Evolutionary conservation across 2,329 filamentous ascomycete genomes (phyloP).

Genomic region (Aaosphaeria pasadenensis): DNA sequence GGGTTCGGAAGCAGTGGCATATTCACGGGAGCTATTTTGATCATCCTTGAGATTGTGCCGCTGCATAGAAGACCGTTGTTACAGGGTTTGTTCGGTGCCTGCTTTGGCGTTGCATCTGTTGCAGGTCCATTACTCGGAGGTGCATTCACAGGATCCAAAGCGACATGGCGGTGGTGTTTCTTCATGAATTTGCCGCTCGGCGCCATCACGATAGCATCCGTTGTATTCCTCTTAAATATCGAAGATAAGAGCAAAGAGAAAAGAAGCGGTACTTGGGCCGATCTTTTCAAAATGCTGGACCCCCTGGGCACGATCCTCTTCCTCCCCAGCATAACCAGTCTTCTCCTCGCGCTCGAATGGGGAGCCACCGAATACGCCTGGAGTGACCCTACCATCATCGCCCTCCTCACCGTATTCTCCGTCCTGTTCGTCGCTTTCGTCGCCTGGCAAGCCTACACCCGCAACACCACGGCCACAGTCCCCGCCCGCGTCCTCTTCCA

Average conservation of each 20-base stretch:
- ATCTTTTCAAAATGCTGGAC: slow-evolving; percentile 41
- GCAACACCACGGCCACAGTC: slow-evolving; percentile 41
- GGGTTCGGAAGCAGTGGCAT: slow-evolving; percentile 30
- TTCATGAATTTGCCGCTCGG: slow-evolving; percentile 55
- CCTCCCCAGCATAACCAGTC: slow-evolving; percentile 43
- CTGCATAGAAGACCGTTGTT: slow-evolving; percentile 43
- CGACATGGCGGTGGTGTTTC: slow-evolving; percentile 47
- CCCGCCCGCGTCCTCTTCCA: slow-evolving; percentile 42
- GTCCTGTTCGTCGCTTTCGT: slow-evolving; percentile 39
- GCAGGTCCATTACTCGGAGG: slow-evolving; percentile 46
- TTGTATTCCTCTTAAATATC: slow-evolving; percentile 31
- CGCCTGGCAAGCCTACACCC: slow-evolving; percentile 35
- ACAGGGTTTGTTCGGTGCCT: slow-evolving; percentile 40
- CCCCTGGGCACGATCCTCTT: slow-evolving; percentile 40
- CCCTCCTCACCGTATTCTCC: slow-evolving; percentile 40
- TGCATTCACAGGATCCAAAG: slow-evolving; percentile 39
- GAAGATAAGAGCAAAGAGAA: slow-evolving; percentile 24
- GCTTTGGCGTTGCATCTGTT: slow-evolving; percentile 38
- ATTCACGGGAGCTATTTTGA: slow-evolving; percentile 31
- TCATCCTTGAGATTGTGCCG: slow-evolving; percentile 32
- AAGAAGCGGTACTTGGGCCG: slow-evolving; percentile 11
- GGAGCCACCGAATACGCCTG: slow-evolving; percentile 45
- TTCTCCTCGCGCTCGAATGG: slow-evolving; percentile 48
- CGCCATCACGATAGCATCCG: slow-evolving; percentile 35
- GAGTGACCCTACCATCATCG: slow-evolving; percentile 41